phyloP scores from a whole-genome alignment of 345 rosid genomes.

The Noccaea caerulescens region DNA sequence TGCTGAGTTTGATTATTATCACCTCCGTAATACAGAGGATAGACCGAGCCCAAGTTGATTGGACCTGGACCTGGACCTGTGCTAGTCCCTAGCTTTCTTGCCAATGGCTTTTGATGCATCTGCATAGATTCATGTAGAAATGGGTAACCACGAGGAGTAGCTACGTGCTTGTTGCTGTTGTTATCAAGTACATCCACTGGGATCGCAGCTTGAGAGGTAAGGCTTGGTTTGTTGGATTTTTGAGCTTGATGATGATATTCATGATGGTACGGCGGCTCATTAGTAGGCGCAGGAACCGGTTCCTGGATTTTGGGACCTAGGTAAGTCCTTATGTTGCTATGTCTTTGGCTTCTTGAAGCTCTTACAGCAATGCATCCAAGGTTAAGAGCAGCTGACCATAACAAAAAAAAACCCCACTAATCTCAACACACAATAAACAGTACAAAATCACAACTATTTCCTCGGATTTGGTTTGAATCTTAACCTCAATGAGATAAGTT shows the following conservation, averaged over 20 bases:
- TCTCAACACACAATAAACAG: background rate
- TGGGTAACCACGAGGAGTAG: slow-evolving; percentile 48
- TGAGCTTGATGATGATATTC: slow-evolving; percentile 42
- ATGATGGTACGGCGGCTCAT: slow-evolving; percentile 44
- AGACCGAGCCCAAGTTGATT: slow-evolving; percentile 57
- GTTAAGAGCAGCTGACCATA: slow-evolving; percentile 78
- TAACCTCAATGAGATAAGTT: background rate
- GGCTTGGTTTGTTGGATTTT: slow-evolving; percentile 25
- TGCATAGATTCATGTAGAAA: slow-evolving; percentile 49
- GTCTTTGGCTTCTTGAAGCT: slow-evolving; percentile 98
- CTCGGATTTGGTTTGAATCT: background rate
- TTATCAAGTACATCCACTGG: slow-evolving; percentile 36
- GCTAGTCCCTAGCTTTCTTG: slow-evolving; percentile 48
- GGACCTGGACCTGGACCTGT: slow-evolving; percentile 1
- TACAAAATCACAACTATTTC: background rate
- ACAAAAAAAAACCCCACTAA: background rate
- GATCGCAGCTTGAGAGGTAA: slow-evolving; percentile 10
- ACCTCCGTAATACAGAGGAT: slow-evolving; percentile 73
- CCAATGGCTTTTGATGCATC: slow-evolving; percentile 40
- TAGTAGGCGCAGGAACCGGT: slow-evolving; percentile 48
- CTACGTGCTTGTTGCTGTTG: slow-evolving; percentile 33
- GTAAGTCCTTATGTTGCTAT: slow-evolving; percentile 79
- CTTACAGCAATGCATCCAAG: slow-evolving; percentile 89
- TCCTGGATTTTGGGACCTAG: slow-evolving; percentile 71
- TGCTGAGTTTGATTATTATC: slow-evolving; percentile 49